Percentiles rank a stretch among this genome's conserved stretches.
Evolutionary conservation across 352 stramenopile species (phyloP).

Genomic region (Phytopythium litorale): DNA sequence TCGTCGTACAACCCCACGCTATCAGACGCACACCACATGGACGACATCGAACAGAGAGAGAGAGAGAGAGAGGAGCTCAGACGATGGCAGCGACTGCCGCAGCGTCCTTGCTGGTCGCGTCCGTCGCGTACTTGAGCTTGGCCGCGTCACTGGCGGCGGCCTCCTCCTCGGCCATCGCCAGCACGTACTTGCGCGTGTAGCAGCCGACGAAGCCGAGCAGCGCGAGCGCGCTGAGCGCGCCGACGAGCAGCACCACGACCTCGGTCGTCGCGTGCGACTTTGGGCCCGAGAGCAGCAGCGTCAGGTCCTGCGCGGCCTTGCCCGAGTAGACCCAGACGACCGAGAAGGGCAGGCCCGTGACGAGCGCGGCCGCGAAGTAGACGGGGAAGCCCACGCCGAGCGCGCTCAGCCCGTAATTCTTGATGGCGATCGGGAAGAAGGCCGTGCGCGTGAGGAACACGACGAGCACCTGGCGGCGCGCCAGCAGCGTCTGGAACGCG

Average conservation of each 20-base stretch:
- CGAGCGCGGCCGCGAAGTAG: conserved; percentile 57
- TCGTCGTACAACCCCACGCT: not conserved
- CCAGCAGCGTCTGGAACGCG: conserved; percentile 60
- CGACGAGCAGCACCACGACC: conserved; percentile 51
- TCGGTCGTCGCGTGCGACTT: conserved; percentile 42
- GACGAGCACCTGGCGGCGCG: conserved; percentile 59
- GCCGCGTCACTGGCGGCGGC: conserved; percentile 5
- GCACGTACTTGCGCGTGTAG: conserved; percentile 70
- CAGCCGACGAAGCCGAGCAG: conserved; percentile 59
- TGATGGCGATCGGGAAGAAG: conserved; percentile 83
- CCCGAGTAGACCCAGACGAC: conserved; percentile 78
- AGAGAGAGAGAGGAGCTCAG: too few species aligned
- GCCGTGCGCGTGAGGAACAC: conserved; percentile 77
- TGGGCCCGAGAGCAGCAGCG: conserved; percentile 37
- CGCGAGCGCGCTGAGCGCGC: conserved; percentile 42
- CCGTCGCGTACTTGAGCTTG: not conserved
- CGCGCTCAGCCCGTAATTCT: conserved; percentile 84
- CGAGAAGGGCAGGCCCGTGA: conserved; percentile 68
- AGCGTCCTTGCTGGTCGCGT: not conserved
- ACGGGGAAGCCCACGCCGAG: conserved; percentile 65
- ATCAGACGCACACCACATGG: not conserved
- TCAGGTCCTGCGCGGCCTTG: conserved; percentile 60
- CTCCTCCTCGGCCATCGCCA: conserved; percentile 52
- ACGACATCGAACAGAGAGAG: too few species aligned
- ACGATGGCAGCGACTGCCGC: not conserved